A percentile compares a stretch with the other conserved stretches of the same genome.
phyloP scores from a whole-genome alignment of 129 eudicot species.

The Arctium lappa region DNA sequence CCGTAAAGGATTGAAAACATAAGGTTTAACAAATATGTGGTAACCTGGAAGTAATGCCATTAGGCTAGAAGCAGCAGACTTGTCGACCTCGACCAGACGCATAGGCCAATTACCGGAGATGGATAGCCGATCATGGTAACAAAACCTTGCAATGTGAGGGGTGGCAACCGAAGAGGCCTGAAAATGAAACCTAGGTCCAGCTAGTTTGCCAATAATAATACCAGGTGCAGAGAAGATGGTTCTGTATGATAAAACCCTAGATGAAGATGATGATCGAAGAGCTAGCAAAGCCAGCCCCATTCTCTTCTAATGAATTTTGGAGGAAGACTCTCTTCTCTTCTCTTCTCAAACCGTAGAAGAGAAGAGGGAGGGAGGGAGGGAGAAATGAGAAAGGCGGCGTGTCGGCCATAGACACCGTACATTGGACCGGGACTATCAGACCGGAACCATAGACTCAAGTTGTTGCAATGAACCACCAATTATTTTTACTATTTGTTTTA shows the following conservation, averaged over 20 bases:
- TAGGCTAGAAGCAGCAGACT: slow-evolving; percentile 1
- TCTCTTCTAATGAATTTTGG: neutral
- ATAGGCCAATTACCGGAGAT: neutral
- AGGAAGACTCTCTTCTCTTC: neutral
- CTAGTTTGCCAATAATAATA: neutral
- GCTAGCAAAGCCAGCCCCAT: neutral
- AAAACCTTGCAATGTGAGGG: neutral
- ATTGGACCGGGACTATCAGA: neutral
- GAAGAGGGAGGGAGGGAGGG: neutral
- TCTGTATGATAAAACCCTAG: slow-evolving; percentile 21
- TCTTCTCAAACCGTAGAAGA: too few relatives aligned
- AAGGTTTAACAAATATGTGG: neutral
- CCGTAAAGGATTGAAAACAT: neutral
- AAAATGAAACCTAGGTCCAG: slow-evolving; percentile 8
- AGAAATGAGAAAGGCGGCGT: neutral
- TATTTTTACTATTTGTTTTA: too few relatives aligned
- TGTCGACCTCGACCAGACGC: neutral
- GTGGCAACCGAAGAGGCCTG: too few relatives aligned
- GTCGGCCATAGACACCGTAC: neutral
- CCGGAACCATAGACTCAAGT: neutral
- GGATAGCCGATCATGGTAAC: slow-evolving; percentile 3
- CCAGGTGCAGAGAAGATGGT: neutral
- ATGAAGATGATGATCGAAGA: slow-evolving; percentile 26
- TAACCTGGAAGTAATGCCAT: slow-evolving; percentile 23
- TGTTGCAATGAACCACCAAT: too few relatives aligned